phyloP scores from a whole-genome alignment of 2,329 filamentous ascomycete genomes.

The Colletotrichum neosansevieriae region DNA sequence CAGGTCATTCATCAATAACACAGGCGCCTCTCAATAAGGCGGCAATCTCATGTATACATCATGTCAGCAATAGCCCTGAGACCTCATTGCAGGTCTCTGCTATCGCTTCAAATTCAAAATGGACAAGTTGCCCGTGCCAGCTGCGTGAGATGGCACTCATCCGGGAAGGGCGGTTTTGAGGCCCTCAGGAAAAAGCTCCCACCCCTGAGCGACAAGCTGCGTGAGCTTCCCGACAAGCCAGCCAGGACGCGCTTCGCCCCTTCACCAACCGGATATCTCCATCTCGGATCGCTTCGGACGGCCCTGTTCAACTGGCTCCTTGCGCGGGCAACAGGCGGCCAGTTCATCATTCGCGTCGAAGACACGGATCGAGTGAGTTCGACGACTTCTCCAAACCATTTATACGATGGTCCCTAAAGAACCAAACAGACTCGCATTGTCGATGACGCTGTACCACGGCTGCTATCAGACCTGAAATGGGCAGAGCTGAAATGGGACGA shows the following conservation, averaged over 20 bases:
- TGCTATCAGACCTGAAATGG: conserved; percentile 88
- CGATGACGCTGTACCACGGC: conserved; percentile 78
- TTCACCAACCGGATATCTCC: conserved; percentile 93
- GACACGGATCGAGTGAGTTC: conserved; percentile 87
- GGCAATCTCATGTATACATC: conserved; percentile 11
- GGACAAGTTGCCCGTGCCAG: conserved; percentile 21
- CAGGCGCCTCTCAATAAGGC: neutral
- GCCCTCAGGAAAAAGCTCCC: conserved; percentile 40
- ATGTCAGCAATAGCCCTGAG: conserved; percentile 36
- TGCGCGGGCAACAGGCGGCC: conserved; percentile 87
- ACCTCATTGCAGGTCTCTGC: conserved; percentile 17
- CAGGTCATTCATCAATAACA: conserved; percentile 25
- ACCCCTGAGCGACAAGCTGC: conserved; percentile 30
- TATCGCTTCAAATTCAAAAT: neutral
- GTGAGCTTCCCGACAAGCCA: conserved; percentile 64
- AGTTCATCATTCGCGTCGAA: conserved; percentile 92
- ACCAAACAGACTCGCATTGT: conserved; percentile 79
- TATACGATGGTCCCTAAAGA: neutral
- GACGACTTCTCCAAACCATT: neutral
- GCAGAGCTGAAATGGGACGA: conserved; percentile 94
- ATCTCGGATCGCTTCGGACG: conserved; percentile 90
- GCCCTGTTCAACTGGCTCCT: conserved; percentile 96
- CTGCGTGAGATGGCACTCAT: conserved; percentile 34
- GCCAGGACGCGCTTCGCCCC: conserved; percentile 83
- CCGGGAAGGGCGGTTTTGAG: conserved; percentile 36